A percentile compares a stretch with the other conserved stretches of the same genome.
Conservation (phyloP, 441 rosid species). For the Caryocar brasiliense region DNA sequence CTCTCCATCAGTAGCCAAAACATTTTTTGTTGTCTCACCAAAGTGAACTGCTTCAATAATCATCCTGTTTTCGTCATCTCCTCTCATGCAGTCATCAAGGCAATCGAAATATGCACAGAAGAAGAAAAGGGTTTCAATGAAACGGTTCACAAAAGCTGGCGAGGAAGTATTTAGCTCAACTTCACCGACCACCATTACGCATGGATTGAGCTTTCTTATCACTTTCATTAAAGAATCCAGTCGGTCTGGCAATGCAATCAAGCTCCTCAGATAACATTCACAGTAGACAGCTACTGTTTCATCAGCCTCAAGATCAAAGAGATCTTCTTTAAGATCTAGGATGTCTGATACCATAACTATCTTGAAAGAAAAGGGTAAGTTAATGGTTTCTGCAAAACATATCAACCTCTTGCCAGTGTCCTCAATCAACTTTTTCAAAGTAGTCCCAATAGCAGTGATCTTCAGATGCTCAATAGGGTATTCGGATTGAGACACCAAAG, state of each 20-base stretch:
- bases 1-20: constrained; percentile 33
- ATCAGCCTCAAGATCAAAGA: constrained; percentile 18
- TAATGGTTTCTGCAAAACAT: constrained; percentile 29
- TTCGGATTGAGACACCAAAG: constrained; percentile 19
- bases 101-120: constrained; percentile 43
- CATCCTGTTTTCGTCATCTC: constrained; percentile 17
- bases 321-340: constrained; percentile 26
- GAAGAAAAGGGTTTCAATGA: constrained; percentile 38
- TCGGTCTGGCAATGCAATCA: constrained; percentile 22
- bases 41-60: constrained; percentile 17
- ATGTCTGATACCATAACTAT: constrained; percentile 31
- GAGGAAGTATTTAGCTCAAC: constrained; percentile 32
- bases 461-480: constrained; percentile 30
- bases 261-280: constrained; percentile 2
- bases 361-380: constrained; percentile 31
- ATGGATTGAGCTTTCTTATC: constrained; percentile 28
- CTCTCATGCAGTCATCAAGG: constrained; percentile 25
- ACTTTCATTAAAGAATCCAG: constrained; percentile 37
- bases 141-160: constrained; percentile 30
- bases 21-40: constrained; percentile 17
- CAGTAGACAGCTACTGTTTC: constrained; percentile 28
- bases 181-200: constrained; percentile 33
- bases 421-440: constrained; percentile 13
- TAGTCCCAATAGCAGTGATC: constrained; percentile 32
- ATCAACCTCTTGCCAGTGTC: constrained; percentile 30